These are phyloP conservation scores for Aureobasidium vineae DNA, from an alignment of 2,329 filamentous ascomycete species.

Conservation along the genomic window DNA sequence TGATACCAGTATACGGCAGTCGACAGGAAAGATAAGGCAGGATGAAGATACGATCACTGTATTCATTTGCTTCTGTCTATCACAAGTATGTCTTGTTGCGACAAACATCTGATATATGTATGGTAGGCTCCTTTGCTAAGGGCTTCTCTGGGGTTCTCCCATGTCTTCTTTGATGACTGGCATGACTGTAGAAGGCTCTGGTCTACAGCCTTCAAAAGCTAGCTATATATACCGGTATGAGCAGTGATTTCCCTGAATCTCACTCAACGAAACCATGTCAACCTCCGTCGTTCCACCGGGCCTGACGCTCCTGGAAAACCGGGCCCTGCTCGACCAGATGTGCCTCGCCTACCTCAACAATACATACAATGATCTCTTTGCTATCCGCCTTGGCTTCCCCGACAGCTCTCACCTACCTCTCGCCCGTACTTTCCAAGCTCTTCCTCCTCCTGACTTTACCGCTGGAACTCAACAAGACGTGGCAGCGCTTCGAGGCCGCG, in stretches of 20 bases:
- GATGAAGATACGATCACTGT: not conserved
- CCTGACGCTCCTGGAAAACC: not conserved
- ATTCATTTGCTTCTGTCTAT: not conserved
- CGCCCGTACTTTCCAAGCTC: not conserved
- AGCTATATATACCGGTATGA: not conserved
- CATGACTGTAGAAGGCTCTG: not conserved
- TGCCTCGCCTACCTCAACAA: not conserved
- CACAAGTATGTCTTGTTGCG: no score
- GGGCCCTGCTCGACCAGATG: not conserved
- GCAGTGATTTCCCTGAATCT: not conserved
- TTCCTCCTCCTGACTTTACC: not conserved
- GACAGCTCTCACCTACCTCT: not conserved
- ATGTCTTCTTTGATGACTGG: not conserved
- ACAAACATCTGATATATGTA: no score
- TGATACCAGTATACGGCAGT: not conserved
- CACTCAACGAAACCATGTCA: not conserved
- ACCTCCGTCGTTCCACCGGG: not conserved
- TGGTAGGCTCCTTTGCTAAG: not conserved
- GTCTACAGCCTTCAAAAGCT: not conserved
- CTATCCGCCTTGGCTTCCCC: not conserved
- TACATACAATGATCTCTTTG: not conserved
- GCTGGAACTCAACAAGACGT: not conserved
- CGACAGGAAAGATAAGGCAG: not conserved
- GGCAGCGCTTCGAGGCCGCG: not conserved
- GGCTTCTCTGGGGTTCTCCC: not conserved